phyloP scores from a whole-genome alignment of 1,284 basidiomycete species.

The Ustilago vetiveriae region DNA sequence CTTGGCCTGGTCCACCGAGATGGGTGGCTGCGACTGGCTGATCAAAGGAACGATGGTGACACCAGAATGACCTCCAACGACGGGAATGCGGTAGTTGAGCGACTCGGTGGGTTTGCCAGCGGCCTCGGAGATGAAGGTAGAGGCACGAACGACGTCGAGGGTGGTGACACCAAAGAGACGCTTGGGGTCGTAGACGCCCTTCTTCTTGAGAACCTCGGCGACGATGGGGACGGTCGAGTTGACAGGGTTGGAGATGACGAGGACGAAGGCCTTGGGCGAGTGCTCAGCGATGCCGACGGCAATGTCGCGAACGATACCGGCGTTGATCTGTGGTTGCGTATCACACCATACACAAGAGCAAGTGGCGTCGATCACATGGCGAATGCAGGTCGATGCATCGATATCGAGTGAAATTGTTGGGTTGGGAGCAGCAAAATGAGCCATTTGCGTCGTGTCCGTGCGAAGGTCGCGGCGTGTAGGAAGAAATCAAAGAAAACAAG shows the following conservation, averaged over 20 bases:
- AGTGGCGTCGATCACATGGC: neutral
- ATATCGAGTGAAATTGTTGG: constrained; percentile 8
- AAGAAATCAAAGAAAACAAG: neutral
- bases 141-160: constrained; percentile 94
- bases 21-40: constrained; percentile 74
- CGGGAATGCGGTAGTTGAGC: constrained; percentile 74
- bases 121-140: constrained; percentile 89
- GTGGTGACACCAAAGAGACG: constrained; percentile 94
- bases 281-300: constrained; percentile 85
- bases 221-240: constrained; percentile 97
- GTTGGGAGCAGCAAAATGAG: too few relatives aligned
- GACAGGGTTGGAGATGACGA: constrained; percentile 96
- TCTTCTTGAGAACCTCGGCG: constrained; percentile 92
- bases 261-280: constrained; percentile 89
- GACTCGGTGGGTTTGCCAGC: constrained; percentile 75
- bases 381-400: constrained; percentile 1
- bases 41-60: constrained; percentile 94
- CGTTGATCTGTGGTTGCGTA: constrained; percentile 80
- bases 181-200: constrained; percentile 83
- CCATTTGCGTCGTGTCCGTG: constrained; percentile 67
- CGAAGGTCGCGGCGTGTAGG: constrained; percentile 49
- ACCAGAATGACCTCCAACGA: constrained; percentile 95
- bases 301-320: constrained; percentile 92
- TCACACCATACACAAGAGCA: neutral
- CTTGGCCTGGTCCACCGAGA: constrained; percentile 62